Conservation (phyloP, 73 alveolate genomes). For the Tetrahymena malaccensis region DNA sequence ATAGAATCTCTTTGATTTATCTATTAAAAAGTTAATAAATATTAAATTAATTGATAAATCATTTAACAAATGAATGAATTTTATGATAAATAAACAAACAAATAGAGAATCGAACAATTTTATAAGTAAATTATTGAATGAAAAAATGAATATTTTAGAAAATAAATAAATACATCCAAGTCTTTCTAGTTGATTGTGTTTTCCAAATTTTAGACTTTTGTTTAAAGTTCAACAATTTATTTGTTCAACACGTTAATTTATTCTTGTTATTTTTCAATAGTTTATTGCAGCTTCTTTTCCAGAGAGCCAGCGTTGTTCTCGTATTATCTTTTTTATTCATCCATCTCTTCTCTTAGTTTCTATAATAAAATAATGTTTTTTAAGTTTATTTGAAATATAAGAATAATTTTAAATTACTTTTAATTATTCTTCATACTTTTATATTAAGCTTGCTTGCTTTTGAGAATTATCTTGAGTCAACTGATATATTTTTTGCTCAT, state of each 20-base stretch:
- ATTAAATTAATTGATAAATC: neutral
- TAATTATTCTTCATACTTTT: constrained; percentile 7
- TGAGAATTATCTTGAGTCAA: constrained; percentile 7
- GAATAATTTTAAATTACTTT: neutral
- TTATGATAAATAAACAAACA: neutral
- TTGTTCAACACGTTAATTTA: constrained; percentile 1
- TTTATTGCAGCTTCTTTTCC: constrained; percentile 12
- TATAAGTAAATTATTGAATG: too few relatives aligned
- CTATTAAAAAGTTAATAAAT: neutral
- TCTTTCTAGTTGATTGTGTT: constrained; percentile 7
- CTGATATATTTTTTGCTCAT: constrained; percentile 4
- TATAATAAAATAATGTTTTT: neutral
- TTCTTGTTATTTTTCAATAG: constrained; percentile 10
- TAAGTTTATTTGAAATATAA: neutral
- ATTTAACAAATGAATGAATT: neutral
- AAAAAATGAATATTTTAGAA: too few relatives aligned
- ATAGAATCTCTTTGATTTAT: constrained; percentile 1
- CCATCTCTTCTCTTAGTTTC: neutral
- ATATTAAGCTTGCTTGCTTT: neutral
- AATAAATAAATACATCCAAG: neutral
- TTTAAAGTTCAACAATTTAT: neutral
- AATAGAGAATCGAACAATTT: too few relatives aligned
- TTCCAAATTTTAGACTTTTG: neutral
- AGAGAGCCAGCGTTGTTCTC: constrained; percentile 15
- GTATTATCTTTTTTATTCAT: constrained; percentile 5